Evolutionary conservation across 768 basidiomycete genomes (phyloP).

Genomic region (Cystobasidium tubakii): DNA sequence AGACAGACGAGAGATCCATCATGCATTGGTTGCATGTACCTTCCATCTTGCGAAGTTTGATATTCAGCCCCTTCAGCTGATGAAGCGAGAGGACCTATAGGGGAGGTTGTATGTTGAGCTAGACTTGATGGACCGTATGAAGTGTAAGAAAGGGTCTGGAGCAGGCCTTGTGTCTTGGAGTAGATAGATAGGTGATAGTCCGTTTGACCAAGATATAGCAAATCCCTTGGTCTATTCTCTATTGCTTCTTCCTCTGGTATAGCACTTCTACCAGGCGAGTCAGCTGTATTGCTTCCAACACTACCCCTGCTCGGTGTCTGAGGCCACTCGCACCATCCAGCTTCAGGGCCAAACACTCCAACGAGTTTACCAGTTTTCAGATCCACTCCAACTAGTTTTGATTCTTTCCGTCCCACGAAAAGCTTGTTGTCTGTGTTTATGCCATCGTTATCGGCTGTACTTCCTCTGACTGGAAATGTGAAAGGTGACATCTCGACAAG

Average conservation of each 20-base stretch:
- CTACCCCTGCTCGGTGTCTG: not conserved
- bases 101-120: not conserved
- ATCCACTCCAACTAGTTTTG: conserved; percentile 57
- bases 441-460: not conserved
- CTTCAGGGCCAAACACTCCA: conserved; percentile 43
- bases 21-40: conserved; percentile 73
- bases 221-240: conserved; percentile 43
- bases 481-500: conserved; percentile 82
- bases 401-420: conserved; percentile 88
- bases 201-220: conserved; percentile 64
- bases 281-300: not conserved
- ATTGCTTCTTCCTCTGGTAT: conserved; percentile 39
- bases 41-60: conserved; percentile 63
- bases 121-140: conserved; percentile 66
- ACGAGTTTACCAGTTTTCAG: conserved; percentile 68
- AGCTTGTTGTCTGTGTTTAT: conserved; percentile 59
- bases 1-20: conserved; percentile 74
- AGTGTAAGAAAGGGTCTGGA: conserved; percentile 82
- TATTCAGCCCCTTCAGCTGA: conserved; percentile 15
- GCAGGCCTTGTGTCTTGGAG: conserved; percentile 54
- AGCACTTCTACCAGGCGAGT: not conserved
- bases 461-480: conserved; percentile 58
- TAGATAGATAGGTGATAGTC: conserved; percentile 87
- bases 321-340: conserved; percentile 46
- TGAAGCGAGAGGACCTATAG: not conserved